These are phyloP conservation scores for Lactarius akahatsu DNA, from an alignment of 768 basidiomycete genomes.

Conservation along the genomic window DNA sequence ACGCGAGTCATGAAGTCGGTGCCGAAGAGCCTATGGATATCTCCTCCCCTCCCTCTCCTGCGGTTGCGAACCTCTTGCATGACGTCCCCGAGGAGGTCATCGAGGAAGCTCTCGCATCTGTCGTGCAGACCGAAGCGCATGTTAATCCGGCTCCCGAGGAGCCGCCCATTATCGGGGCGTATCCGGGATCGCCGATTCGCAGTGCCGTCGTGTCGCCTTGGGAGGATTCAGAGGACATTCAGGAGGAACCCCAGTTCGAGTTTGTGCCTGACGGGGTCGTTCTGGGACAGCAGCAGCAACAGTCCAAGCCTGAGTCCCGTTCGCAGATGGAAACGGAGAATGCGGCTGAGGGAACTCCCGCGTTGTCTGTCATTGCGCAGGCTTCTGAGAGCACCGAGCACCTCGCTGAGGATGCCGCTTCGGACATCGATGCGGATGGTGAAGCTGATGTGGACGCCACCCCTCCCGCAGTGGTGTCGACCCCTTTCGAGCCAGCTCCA, in stretches of 20 bases:
- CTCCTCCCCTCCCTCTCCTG: slow-evolving; percentile 17
- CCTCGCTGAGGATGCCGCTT: slow-evolving; percentile 21
- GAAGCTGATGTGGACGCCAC: slow-evolving; percentile 20
- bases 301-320: background rate
- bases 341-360: background rate
- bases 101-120: slow-evolving; percentile 15
- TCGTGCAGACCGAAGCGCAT: slow-evolving; percentile 13
- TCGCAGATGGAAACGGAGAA: background rate
- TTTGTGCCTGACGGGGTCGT: background rate
- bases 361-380: slow-evolving; percentile 19
- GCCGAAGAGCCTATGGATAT: slow-evolving; percentile 24
- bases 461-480: background rate
- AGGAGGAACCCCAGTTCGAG: background rate
- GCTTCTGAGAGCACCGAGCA: slow-evolving; percentile 23
- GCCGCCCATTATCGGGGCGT: slow-evolving; percentile 44
- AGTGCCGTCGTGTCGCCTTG: slow-evolving; percentile 34
- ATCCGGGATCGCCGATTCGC: slow-evolving; percentile 40
- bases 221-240: slow-evolving; percentile 5
- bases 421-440: slow-evolving; percentile 23
- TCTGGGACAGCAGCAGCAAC: background rate
- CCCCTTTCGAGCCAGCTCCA: background rate
- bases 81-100: slow-evolving; percentile 13
- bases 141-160: slow-evolving; percentile 32
- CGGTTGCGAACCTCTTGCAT: slow-evolving; percentile 3
- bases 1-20: background rate